Evolutionary conservation across 208 protist species (phyloP).

Genomic region (Wallacemonas collosoma): DNA sequence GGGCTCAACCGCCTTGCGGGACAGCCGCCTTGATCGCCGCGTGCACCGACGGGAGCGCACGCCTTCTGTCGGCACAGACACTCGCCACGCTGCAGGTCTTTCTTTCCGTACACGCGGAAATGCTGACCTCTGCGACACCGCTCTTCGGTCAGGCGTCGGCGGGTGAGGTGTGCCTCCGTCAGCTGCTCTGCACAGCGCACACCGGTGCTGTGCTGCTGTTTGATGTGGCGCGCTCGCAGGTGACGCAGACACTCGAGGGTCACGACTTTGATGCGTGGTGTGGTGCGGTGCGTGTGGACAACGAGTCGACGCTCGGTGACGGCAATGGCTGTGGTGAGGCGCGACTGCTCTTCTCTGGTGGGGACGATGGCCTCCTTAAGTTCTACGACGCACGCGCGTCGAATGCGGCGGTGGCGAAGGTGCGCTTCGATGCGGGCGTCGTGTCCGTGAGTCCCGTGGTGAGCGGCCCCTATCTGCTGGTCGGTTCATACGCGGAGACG

Average conservation of each 20-base stretch:
- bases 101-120: slow-evolving; percentile 50
- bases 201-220: slow-evolving; percentile 59
- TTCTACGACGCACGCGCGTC: slow-evolving; percentile 55
- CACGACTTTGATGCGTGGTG: slow-evolving; percentile 91
- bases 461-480: slow-evolving; percentile 54
- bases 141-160: slow-evolving; percentile 18
- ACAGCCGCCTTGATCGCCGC: slow-evolving; percentile 33
- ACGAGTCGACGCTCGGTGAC: slow-evolving; percentile 1
- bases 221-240: slow-evolving; percentile 24
- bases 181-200: slow-evolving; percentile 75
- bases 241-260: slow-evolving; percentile 40
- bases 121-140: slow-evolving; percentile 79
- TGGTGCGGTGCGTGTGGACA: slow-evolving; percentile 35
- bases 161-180: neutral
- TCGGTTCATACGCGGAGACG: slow-evolving; percentile 84
- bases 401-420: slow-evolving; percentile 25
- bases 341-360: slow-evolving; percentile 58
- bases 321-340: neutral
- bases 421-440: slow-evolving; percentile 75
- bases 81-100: slow-evolving; percentile 31
- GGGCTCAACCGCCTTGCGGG: neutral
- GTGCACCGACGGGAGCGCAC: slow-evolving; percentile 77
- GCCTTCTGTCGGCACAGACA: slow-evolving; percentile 32
- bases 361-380: slow-evolving; percentile 77
- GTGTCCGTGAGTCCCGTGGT: slow-evolving; percentile 74